A percentile compares a stretch with the other conserved stretches of the same genome.
phyloP scores from a whole-genome alignment of 208 protist genomes.

The Crithidia acanthocephali region DNA sequence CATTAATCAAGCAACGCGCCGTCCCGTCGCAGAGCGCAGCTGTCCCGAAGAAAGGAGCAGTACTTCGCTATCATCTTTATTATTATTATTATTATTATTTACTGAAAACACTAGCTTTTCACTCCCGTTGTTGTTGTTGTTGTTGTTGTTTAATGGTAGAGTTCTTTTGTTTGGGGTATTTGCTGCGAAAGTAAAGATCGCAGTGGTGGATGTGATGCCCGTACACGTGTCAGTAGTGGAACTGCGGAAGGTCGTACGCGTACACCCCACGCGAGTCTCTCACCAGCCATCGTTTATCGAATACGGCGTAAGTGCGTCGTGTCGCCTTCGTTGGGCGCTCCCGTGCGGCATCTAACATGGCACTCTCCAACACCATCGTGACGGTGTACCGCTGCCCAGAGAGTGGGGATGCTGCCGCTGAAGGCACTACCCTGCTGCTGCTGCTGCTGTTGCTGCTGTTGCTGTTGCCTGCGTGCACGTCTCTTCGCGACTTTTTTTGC shows the following conservation, averaged over 20 bases:
- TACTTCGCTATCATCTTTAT: too few species aligned
- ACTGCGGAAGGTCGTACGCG: slow-evolving; percentile 27
- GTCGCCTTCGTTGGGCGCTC: background rate
- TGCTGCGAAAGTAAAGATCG: too few species aligned
- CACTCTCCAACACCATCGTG: slow-evolving; percentile 21
- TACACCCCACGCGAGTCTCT: slow-evolving; percentile 17
- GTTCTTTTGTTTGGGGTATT: too few species aligned
- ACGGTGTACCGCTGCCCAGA: slow-evolving; percentile 19
- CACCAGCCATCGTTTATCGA: slow-evolving; percentile 31
- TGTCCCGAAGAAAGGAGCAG: too few species aligned
- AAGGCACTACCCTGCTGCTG: background rate
- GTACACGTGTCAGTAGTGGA: slow-evolving; percentile 37
- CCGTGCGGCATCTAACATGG: slow-evolving; percentile 17
- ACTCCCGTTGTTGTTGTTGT: too few species aligned
- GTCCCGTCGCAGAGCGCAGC: too few species aligned
- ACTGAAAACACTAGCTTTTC: too few species aligned
- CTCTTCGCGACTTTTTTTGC: background rate
- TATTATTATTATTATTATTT: too few species aligned
- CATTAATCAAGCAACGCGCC: too few species aligned
- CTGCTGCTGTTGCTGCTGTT: background rate
- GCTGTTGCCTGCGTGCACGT: background rate
- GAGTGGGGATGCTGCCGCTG: background rate
- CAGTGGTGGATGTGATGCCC: too few species aligned
- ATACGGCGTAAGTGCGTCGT: slow-evolving; percentile 6
- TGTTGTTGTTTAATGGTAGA: too few species aligned